phyloP scores from a whole-genome alignment of 2,329 filamentous ascomycete genomes.

The Aulographum hederae region DNA sequence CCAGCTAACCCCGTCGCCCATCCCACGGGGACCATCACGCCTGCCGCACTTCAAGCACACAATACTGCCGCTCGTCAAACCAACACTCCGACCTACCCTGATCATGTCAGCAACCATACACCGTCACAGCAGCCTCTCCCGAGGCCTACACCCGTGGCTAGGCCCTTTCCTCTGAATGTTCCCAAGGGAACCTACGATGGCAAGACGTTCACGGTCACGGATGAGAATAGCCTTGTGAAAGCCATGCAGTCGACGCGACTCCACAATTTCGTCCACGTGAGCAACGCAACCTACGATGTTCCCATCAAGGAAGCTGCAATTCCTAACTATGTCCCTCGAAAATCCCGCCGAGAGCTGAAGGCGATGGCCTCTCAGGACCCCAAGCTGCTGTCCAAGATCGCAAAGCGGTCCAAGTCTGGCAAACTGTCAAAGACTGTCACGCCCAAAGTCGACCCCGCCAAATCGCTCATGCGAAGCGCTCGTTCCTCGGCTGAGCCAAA shows the following conservation, averaged over 20 bases:
- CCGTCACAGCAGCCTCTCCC: not conserved
- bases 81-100: too few relatives aligned
- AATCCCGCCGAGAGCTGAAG: constrained; percentile 27
- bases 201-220: constrained; percentile 24
- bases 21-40: too few relatives aligned
- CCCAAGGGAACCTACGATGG: constrained; percentile 17
- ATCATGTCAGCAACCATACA: too few relatives aligned
- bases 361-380: constrained; percentile 22
- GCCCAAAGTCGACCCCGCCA: too few relatives aligned
- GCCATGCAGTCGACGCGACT: constrained; percentile 25
- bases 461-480: too few relatives aligned
- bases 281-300: constrained; percentile 21
- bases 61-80: too few relatives aligned
- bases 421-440: constrained; percentile 3
- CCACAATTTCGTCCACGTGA: constrained; percentile 24
- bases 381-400: constrained; percentile 12
- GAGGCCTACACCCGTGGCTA: not conserved
- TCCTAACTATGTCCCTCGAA: constrained; percentile 22
- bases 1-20: too few relatives aligned
- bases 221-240: constrained; percentile 20
- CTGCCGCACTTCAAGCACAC: too few relatives aligned
- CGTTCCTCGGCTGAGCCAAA: too few relatives aligned
- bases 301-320: constrained; percentile 22
- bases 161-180: constrained; percentile 2
- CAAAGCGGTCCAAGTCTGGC: constrained; percentile 4